Evolutionary conservation across 176 grass and related monocot species (phyloP).

Genomic region (Aegilops speltoides): DNA sequence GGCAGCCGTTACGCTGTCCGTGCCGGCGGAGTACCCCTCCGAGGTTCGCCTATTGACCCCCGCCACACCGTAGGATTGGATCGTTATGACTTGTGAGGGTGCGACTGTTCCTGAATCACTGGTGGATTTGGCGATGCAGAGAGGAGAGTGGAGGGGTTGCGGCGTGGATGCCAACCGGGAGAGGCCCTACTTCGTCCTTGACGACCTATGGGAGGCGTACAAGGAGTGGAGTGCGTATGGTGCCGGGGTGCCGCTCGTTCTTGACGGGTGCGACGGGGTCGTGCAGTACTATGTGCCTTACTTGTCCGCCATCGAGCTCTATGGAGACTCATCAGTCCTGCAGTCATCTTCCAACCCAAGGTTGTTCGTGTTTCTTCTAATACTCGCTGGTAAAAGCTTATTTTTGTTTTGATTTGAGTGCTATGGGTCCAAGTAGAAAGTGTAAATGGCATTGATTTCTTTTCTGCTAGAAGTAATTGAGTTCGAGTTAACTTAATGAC

Average conservation of each 20-base stretch:
- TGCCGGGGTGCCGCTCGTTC: constrained; percentile 38
- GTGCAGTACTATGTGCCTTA: constrained; percentile 60
- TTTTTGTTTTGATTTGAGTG: not conserved
- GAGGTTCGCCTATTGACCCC: constrained; percentile 19
- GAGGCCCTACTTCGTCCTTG: constrained; percentile 32
- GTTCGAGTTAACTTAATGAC: not conserved
- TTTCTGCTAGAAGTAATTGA: not conserved
- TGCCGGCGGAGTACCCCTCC: constrained; percentile 31
- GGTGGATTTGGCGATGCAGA: constrained; percentile 28
- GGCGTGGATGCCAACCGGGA: not conserved
- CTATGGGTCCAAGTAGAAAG: not conserved
- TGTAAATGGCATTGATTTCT: not conserved
- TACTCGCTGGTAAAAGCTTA: not conserved
- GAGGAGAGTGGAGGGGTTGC: constrained; percentile 1
- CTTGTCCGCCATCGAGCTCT: constrained; percentile 53
- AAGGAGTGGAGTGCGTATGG: constrained; percentile 60
- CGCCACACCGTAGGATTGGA: not conserved
- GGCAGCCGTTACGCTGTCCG: constrained; percentile 34
- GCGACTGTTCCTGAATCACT: not conserved
- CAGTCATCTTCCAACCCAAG: not conserved
- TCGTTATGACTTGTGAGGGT: not conserved
- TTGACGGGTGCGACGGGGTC: constrained; percentile 39
- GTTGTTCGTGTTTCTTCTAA: constrained; percentile 6
- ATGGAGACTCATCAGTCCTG: constrained; percentile 21
- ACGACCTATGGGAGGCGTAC: constrained; percentile 48